phyloP scores from a whole-genome alignment of 176 grass and related monocot species.

The Neostapfia colusana region DNA sequence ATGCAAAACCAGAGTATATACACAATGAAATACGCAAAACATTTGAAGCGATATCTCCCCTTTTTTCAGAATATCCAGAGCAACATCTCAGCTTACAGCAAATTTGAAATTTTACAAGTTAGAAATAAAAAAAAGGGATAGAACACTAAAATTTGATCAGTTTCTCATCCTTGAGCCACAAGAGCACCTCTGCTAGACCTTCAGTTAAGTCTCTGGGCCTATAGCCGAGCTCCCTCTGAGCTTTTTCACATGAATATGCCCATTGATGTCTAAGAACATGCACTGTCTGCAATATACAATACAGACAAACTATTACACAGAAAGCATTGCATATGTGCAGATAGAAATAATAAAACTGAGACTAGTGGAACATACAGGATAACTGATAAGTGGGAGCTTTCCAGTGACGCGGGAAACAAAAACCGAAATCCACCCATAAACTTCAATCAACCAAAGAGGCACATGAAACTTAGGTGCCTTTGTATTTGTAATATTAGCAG shows the following conservation, averaged over 20 bases:
- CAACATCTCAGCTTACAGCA: neutral
- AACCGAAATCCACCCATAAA: slow-evolving; percentile 94
- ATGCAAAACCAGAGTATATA: slow-evolving; percentile 27
- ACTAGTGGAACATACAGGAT: slow-evolving; percentile 55
- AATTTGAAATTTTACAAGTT: neutral
- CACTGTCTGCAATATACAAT: slow-evolving; percentile 60
- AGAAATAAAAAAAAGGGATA: neutral
- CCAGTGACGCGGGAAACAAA: slow-evolving; percentile 75
- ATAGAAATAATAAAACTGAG: neutral
- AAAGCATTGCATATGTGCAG: slow-evolving; percentile 9
- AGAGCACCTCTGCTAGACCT: slow-evolving; percentile 73
- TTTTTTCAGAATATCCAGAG: neutral
- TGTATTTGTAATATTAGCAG: slow-evolving; percentile 69
- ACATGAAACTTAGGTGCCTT: slow-evolving; percentile 65
- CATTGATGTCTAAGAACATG: slow-evolving; percentile 75
- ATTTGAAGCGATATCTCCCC: neutral
- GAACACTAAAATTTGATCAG: slow-evolving; percentile 61
- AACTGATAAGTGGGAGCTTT: slow-evolving; percentile 88
- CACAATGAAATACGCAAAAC: neutral
- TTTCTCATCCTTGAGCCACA: slow-evolving; percentile 75
- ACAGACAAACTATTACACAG: slow-evolving; percentile 18
- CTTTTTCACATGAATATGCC: slow-evolving; percentile 88
- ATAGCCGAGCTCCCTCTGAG: slow-evolving; percentile 67
- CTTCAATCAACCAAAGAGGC: slow-evolving; percentile 70
- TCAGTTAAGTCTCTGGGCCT: slow-evolving; percentile 76